phyloP scores from a whole-genome alignment of 2,329 filamentous ascomycete species.

The Fusarium buxicola region DNA sequence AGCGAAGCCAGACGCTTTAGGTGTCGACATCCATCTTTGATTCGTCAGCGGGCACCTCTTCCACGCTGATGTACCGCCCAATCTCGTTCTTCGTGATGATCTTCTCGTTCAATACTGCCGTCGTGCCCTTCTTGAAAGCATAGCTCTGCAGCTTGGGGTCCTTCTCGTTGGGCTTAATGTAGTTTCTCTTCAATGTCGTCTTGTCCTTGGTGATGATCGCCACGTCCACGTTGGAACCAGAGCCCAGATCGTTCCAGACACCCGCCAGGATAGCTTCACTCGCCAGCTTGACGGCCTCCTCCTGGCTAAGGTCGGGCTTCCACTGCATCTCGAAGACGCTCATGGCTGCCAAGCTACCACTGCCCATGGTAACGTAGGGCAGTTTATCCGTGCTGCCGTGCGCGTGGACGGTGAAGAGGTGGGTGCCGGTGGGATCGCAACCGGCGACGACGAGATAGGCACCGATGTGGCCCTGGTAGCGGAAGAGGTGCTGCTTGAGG shows the following conservation, averaged over 20 bases:
- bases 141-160: conserved; percentile 94
- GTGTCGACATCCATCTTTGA: conserved; percentile 78
- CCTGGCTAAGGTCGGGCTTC: conserved; percentile 80
- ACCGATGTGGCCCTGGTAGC: conserved; percentile 96
- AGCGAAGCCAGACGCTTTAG: conserved; percentile 48
- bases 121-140: conserved; percentile 90
- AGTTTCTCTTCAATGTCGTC: conserved; percentile 92
- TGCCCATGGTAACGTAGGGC: conserved; percentile 99
- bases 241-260: conserved; percentile 99
- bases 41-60: conserved; percentile 80
- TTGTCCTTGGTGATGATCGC: conserved; percentile 96
- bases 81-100: conserved; percentile 94
- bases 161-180: conserved; percentile 92
- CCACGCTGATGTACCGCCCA: conserved; percentile 91
- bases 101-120: conserved; percentile 95
- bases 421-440: conserved; percentile 93
- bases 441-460: conserved; percentile 98
- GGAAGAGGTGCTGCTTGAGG: conserved; percentile 99
- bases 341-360: conserved; percentile 96
- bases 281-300: conserved; percentile 85
- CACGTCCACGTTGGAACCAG: conserved; percentile 96
- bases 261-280: conserved; percentile 92
- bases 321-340: conserved; percentile 97
- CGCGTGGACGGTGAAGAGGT: conserved; percentile 98
- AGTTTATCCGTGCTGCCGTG: conserved; percentile 99